Percentiles rank a stretch among this genome's conserved stretches.
These are phyloP conservation scores for Verticillium isaacii DNA, from an alignment of 2,329 filamentous ascomycete species.

Conservation along the genomic window DNA sequence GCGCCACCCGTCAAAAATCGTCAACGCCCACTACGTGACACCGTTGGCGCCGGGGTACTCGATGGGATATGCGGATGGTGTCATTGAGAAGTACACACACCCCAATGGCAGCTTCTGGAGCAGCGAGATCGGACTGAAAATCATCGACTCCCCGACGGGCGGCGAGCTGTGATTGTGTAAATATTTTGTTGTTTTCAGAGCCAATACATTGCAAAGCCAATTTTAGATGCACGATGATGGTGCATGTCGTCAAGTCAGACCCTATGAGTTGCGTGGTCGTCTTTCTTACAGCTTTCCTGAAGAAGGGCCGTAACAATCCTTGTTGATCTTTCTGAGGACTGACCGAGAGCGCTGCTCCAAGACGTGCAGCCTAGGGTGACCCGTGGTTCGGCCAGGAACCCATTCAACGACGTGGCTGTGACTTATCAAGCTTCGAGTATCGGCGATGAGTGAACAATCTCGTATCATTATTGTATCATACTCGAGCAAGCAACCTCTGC, in stretches of 20 bases:
- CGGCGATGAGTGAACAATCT: neutral
- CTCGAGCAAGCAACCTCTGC: slow-evolving; percentile 1
- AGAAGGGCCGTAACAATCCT: too few relatives aligned
- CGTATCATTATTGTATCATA: neutral
- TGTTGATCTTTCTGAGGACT: too few relatives aligned
- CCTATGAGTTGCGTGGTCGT: too few relatives aligned
- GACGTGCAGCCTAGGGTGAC: too few relatives aligned
- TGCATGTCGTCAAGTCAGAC: neutral
- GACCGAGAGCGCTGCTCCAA: too few relatives aligned
- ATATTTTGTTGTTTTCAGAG: neutral
- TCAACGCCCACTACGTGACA: slow-evolving; percentile 20
- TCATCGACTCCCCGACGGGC: slow-evolving; percentile 23
- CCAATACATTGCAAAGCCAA: neutral
- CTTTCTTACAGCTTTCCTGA: neutral
- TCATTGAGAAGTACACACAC: slow-evolving; percentile 22
- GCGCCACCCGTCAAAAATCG: slow-evolving; percentile 18
- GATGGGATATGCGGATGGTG: slow-evolving; percentile 22
- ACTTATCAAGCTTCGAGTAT: neutral
- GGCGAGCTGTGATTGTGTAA: slow-evolving; percentile 16
- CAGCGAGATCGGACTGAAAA: slow-evolving; percentile 21
- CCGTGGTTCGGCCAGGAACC: neutral
- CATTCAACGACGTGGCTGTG: neutral
- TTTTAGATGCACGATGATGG: neutral
- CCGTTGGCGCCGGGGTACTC: slow-evolving; percentile 20
- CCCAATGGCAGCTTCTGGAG: slow-evolving; percentile 24